Percentiles rank a stretch among this genome's conserved stretches.
Conservation (phyloP, 2,329 filamentous ascomycete species). For the Karstenula rhodostoma region DNA sequence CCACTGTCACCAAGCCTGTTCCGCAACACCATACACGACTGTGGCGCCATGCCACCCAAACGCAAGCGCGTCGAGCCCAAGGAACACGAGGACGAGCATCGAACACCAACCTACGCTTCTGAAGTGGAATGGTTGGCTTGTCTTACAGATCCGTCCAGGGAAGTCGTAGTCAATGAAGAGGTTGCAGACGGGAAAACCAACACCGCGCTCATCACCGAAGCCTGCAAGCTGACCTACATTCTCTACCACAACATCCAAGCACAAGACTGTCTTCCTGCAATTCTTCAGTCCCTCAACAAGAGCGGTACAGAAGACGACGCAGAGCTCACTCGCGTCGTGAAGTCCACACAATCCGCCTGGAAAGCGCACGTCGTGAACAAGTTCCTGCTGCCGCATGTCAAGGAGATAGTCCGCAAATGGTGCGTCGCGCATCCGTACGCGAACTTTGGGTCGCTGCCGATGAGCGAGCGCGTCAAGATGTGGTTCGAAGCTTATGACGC, state of each 20-base stretch:
- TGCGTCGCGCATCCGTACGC: constrained; percentile 11
- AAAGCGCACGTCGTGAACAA: constrained; percentile 12
- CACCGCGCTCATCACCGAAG: constrained; percentile 1
- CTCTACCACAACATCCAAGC: constrained; percentile 12
- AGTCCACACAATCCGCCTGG: constrained; percentile 8
- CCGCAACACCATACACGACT: neutral
- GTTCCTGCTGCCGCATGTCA: constrained; percentile 13
- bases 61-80: constrained; percentile 1
- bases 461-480: neutral
- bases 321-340: neutral
- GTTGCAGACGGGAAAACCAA: neutral
- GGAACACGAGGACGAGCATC: neutral
- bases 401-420: constrained; percentile 14
- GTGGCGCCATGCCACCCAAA: neutral
- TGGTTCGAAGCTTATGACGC: constrained; percentile 16
- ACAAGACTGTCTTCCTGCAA: neutral
- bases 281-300: neutral
- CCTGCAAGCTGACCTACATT: constrained; percentile 14
- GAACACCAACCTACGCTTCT: constrained; percentile 8
- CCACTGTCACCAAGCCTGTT: neutral
- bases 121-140: constrained; percentile 9
- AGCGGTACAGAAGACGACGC: neutral
- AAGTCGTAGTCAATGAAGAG: neutral
- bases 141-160: neutral
- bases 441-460: neutral